Percentiles rank a stretch among this genome's conserved stretches.
Conservation (phyloP, 768 basidiomycete species). For the Ramaria rubella region DNA sequence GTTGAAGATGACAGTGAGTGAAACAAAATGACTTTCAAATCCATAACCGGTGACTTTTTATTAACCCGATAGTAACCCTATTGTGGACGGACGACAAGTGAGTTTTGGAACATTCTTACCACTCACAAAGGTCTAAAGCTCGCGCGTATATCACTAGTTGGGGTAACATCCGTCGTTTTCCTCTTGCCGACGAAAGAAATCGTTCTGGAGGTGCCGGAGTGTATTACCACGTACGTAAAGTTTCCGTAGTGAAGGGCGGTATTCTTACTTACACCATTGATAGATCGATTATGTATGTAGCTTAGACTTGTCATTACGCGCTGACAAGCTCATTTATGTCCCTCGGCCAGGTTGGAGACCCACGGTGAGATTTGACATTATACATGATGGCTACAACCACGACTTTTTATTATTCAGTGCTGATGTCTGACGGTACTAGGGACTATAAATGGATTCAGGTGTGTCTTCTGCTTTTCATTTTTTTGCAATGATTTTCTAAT, state of each 20-base stretch:
- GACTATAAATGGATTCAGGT: conserved; percentile 71
- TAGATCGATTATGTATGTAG: conserved; percentile 2
- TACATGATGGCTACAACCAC: too few species aligned
- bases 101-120: conserved; percentile 14
- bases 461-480: too few species aligned
- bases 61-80: conserved; percentile 36
- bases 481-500: too few species aligned
- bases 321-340: conserved; percentile 3
- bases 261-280: neutral
- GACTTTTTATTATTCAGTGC: too few species aligned
- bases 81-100: conserved; percentile 73
- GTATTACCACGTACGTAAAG: conserved; percentile 57
- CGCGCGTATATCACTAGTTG: conserved; percentile 35
- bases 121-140: neutral
- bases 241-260: neutral
- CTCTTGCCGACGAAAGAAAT: conserved; percentile 45
- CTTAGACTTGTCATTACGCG: neutral
- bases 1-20: conserved; percentile 46
- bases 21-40: neutral
- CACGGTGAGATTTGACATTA: conserved; percentile 31
- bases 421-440: too few species aligned
- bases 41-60: neutral
- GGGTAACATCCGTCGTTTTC: conserved; percentile 64
- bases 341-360: conserved; percentile 46
- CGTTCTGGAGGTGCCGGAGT: conserved; percentile 64